A percentile compares a stretch with the other conserved stretches of the same genome.
phyloP scores from a whole-genome alignment of 108 stramenopile species.

The Pseudonitzschia multistriata region DNA sequence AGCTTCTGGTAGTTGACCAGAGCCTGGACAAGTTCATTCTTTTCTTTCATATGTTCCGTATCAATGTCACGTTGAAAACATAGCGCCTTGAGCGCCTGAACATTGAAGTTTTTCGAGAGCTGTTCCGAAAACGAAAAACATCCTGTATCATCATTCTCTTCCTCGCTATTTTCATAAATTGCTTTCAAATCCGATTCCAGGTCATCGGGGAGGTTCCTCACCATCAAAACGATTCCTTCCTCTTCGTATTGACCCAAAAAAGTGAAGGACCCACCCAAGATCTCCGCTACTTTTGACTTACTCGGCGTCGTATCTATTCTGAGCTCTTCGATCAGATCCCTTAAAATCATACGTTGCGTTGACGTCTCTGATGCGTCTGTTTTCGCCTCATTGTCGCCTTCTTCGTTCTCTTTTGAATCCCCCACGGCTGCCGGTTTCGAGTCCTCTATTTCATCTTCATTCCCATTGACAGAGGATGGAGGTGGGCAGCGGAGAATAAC shows the following conservation, averaged over 20 bases:
- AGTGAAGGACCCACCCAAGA: constrained; percentile 71
- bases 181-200: constrained; percentile 18
- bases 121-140: constrained; percentile 12
- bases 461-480: constrained; percentile 14
- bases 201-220: constrained; percentile 46
- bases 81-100: constrained; percentile 15
- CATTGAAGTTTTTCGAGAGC: constrained; percentile 14
- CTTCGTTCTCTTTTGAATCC: background rate
- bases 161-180: constrained; percentile 13
- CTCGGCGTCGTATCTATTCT: constrained; percentile 81
- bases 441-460: constrained; percentile 18
- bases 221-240: constrained; percentile 79
- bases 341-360: constrained; percentile 24
- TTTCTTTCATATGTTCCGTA: constrained; percentile 36
- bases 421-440: constrained; percentile 4
- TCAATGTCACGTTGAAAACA: constrained; percentile 36
- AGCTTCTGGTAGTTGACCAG: constrained; percentile 21
- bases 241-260: constrained; percentile 86
- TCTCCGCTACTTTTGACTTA: constrained; percentile 54
- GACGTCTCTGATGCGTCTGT: background rate
- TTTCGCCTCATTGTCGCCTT: constrained; percentile 10
- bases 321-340: constrained; percentile 54
- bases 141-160: constrained; percentile 3
- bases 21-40: constrained; percentile 36
- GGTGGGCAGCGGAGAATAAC: constrained; percentile 51